phyloP scores from a whole-genome alignment of 176 grass and related monocot genomes.

The bread wheat (Triticum aestivum) region DNA sequence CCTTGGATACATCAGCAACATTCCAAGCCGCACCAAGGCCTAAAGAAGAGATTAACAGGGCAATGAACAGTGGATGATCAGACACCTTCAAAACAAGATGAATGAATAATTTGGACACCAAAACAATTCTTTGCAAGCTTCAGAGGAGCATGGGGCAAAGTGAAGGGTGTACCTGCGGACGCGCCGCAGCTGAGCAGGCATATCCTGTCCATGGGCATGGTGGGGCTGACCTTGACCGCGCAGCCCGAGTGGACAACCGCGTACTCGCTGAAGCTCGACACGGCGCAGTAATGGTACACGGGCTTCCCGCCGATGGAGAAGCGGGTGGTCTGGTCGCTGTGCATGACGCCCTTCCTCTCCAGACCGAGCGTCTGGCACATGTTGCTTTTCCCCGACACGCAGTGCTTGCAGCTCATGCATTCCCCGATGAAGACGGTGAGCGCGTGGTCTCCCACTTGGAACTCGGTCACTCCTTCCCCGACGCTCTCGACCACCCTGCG shows the following conservation, averaged over 20 bases:
- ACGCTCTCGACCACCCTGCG: constrained; percentile 79
- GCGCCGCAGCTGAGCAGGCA: constrained; percentile 91
- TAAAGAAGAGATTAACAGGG: constrained; percentile 14
- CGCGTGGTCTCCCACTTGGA: constrained; percentile 61
- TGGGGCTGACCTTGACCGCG: constrained; percentile 65
- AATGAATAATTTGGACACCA: neutral
- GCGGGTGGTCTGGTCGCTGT: constrained; percentile 83
- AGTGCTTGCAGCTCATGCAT: constrained; percentile 84
- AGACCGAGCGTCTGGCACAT: constrained; percentile 93
- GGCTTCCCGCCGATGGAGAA: constrained; percentile 65
- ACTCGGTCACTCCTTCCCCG: constrained; percentile 77
- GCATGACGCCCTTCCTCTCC: constrained; percentile 90
- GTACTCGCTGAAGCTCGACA: constrained; percentile 98
- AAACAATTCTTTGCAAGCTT: neutral
- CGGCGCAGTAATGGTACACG: constrained; percentile 80
- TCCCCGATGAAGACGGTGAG: constrained; percentile 95
- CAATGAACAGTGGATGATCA: neutral
- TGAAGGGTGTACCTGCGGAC: constrained; percentile 60
- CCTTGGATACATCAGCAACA: constrained; percentile 73
- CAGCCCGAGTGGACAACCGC: constrained; percentile 78
- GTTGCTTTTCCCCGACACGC: constrained; percentile 80
- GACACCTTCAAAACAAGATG: constrained; percentile 9
- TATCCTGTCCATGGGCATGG: constrained; percentile 72
- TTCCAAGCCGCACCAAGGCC: constrained; percentile 96
- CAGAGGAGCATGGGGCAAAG: neutral